Evolutionary conservation across 1,284 basidiomycete species (phyloP), one percentile per base, ranked within the genome.

Genomic region (Cutaneotrichosporon sp.): DNA sequence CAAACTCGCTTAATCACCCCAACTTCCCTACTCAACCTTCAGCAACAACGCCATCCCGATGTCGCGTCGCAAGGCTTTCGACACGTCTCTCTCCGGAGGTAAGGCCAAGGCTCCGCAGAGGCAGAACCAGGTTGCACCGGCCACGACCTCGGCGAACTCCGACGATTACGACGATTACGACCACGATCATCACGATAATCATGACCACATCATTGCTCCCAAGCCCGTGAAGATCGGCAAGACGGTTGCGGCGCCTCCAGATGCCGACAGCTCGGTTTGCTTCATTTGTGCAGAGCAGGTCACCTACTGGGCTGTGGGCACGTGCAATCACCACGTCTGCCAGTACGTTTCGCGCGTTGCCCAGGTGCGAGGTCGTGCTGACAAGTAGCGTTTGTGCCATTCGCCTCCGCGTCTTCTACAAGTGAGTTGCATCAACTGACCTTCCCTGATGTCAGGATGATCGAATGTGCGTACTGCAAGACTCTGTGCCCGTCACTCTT

Each of bases 391-490:
- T 97, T 62, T 99, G 96, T 75, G 89, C 92, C 1, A 82, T 98
- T 57, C 86, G 96, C n/a, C 81, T 99, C 31, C 83, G 94, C 34
- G 93, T 92, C 1, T 84, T 99, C 63, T 99, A 98, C 84, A 98
- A 98, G 78, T 80, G 56, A 69, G 75, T 26, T 34, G 22, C 9
- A 14, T 36, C 8, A 13, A n/a, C 22, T 13, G 53, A 10, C 10
- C 36, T 30, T 22, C 11, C 50, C 32, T 42, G 34, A 38, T 9
- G 10, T 16, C 58, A 80, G 79, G 82, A 91, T 90, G 76, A 82
- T 82, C 62, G 91, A 96, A 16, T 99, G 96, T 79, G 93, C 95
- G 2, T 97, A 97, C 78, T 99, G 97, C 86, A 99, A 98, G 90
- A 89, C 89, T 72, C 85, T 89, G 5, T 90, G 94, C 80, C 84